Percentiles rank a stretch among this genome's conserved stretches.
Evolutionary conservation across 1,139 yeast species (phyloP).

Genomic region (Pichia sp.): DNA sequence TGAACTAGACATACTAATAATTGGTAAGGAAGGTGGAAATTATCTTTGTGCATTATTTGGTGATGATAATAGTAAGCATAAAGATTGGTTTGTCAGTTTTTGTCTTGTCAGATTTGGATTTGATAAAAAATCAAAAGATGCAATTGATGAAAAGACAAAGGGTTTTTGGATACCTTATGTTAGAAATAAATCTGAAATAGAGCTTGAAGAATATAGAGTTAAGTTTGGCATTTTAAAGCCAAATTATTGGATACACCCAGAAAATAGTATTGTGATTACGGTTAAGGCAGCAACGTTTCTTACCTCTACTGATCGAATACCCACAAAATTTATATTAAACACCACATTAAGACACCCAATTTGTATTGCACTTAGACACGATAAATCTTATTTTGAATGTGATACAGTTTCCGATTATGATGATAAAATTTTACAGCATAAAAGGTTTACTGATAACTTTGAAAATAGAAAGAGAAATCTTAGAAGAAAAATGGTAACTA

Average conservation of each 20-base stretch:
- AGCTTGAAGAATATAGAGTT: constrained; percentile 35
- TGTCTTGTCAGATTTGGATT: constrained; percentile 86
- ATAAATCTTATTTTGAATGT: constrained; percentile 55
- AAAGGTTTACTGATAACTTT: constrained; percentile 3
- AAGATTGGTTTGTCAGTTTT: constrained; percentile 45
- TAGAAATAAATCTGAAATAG: constrained; percentile 19
- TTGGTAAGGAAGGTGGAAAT: constrained; percentile 48
- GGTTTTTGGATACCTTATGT: constrained; percentile 53
- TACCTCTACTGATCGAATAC: constrained; percentile 12
- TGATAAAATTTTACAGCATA: constrained; percentile 7
- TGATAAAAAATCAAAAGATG: constrained; percentile 52
- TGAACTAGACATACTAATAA: constrained; percentile 68
- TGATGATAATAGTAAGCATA: constrained; percentile 7
- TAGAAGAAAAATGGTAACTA: constrained; percentile 16
- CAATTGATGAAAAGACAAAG: constrained; percentile 50
- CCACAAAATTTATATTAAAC: constrained; percentile 51
- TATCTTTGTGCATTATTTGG: constrained; percentile 12
- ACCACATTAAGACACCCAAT: constrained; percentile 74
- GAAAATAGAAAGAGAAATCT: constrained; percentile 8
- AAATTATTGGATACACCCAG: constrained; percentile 72
- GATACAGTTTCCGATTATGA: constrained; percentile 51
- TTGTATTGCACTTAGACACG: constrained; percentile 61
- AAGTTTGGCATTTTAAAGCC: constrained; percentile 62
- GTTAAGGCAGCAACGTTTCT: constrained; percentile 54
- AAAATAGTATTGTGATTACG: constrained; percentile 72